Conservation (phyloP, 805 yeast species). For the Ogataea zsoltii region DNA sequence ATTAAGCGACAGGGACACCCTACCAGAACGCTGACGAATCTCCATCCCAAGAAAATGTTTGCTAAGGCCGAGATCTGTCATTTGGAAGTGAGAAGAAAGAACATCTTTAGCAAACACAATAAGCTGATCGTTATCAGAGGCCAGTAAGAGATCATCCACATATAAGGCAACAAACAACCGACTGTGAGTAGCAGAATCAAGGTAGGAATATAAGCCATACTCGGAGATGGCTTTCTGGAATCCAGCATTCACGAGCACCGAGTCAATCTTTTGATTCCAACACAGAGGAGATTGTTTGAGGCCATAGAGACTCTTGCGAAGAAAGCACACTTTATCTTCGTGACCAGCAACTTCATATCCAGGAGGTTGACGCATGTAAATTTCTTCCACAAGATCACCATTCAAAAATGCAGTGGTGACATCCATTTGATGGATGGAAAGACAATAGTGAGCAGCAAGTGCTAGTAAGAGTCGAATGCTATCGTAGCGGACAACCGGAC, state of each 20-base stretch:
- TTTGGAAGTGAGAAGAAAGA: background rate
- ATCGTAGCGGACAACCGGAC: background rate
- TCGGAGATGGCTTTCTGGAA: background rate
- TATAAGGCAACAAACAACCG: background rate
- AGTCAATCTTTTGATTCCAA: slow-evolving; percentile 1
- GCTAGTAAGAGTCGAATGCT: background rate
- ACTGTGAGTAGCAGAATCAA: background rate
- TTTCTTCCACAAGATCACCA: background rate
- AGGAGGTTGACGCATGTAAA: background rate
- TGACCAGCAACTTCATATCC: background rate
- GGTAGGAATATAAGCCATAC: background rate
- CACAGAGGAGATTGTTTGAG: slow-evolving; percentile 1
- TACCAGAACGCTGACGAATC: too few relatives aligned
- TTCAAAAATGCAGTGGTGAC: background rate
- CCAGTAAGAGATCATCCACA: too few relatives aligned
- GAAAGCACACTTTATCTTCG: background rate
- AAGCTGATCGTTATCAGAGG: background rate
- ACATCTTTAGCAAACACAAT: background rate
- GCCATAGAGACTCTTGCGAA: background rate
- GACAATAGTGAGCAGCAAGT: background rate
- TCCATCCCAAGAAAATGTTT: slow-evolving; percentile 6
- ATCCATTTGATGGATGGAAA: background rate
- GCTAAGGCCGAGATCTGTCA: slow-evolving; percentile 7
- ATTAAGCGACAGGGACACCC: background rate
- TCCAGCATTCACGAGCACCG: background rate